Percentiles rank a stretch among this genome's conserved stretches.
Conservation (phyloP, 2,329 filamentous ascomycete genomes). For the Didymella glomerata region DNA sequence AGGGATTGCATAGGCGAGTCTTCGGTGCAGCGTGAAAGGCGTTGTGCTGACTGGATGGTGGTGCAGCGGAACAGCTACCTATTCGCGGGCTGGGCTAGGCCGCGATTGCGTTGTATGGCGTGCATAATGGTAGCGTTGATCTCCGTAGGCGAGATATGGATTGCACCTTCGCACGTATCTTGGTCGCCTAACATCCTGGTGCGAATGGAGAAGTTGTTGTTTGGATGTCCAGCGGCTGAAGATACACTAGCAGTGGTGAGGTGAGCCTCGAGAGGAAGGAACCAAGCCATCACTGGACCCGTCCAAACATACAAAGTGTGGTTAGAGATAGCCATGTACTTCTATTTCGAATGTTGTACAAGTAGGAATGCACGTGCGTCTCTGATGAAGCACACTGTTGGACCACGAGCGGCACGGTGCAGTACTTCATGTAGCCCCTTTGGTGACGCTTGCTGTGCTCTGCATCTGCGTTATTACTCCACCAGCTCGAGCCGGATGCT, state of each 20-base stretch:
- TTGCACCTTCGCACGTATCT: conserved; percentile 2
- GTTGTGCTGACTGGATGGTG: conserved; percentile 31
- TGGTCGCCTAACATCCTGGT: conserved; percentile 6
- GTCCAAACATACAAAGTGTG: not conserved
- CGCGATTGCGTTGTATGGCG: conserved; percentile 32
- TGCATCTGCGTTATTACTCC: conserved; percentile 8
- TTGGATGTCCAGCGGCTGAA: not conserved
- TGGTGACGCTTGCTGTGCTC: conserved; percentile 2
- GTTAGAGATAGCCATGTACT: not conserved
- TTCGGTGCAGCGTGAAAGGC: conserved; percentile 24
- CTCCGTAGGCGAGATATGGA: conserved; percentile 21
- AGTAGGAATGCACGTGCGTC: conserved; percentile 1
- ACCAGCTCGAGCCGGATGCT: conserved; percentile 7
- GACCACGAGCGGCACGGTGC: conserved; percentile 6
- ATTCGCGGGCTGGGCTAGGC: conserved; percentile 29
- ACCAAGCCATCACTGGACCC: not conserved
- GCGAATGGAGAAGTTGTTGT: not conserved
- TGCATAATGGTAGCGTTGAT: conserved; percentile 25
- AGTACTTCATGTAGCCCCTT: conserved; percentile 11
- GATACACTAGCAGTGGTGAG: not conserved
- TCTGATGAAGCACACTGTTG: conserved; percentile 3
- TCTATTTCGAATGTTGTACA: not conserved
- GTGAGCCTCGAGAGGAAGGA: not conserved
- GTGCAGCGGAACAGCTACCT: conserved; percentile 26
- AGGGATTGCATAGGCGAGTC: conserved; percentile 29